Evolutionary conservation across 805 yeast genomes (phyloP).

Genomic region (Metschnikowia similis): DNA sequence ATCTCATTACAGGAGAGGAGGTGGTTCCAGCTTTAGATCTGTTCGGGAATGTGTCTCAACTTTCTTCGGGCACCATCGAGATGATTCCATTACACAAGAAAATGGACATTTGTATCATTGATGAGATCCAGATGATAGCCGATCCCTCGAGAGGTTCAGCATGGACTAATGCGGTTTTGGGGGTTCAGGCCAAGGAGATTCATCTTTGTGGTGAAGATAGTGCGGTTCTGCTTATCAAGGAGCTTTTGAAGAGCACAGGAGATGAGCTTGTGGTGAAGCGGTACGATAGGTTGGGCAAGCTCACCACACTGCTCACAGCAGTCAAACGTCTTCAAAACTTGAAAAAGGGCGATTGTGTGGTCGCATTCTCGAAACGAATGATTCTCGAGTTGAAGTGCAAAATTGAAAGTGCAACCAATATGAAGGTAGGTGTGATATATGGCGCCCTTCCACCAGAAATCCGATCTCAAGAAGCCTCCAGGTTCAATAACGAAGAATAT

Average conservation of each 20-base stretch:
- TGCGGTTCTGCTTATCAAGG: constrained; percentile 62
- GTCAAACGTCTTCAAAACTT: constrained; percentile 37
- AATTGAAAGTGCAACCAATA: constrained; percentile 59
- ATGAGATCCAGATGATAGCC: constrained; percentile 93
- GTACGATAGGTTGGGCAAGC: constrained; percentile 72
- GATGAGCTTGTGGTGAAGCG: constrained; percentile 69
- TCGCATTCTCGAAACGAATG: constrained; percentile 73
- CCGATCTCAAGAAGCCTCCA: constrained; percentile 74
- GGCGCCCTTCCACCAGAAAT: constrained; percentile 97
- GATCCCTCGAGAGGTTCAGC: constrained; percentile 83
- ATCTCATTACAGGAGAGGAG: constrained; percentile 94
- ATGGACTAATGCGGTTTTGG: constrained; percentile 89
- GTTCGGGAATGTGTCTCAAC: constrained; percentile 65
- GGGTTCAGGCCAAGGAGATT: constrained; percentile 78
- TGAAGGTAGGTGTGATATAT: constrained; percentile 82
- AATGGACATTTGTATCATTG: constrained; percentile 86
- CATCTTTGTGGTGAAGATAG: constrained; percentile 94
- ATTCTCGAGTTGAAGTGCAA: constrained; percentile 65
- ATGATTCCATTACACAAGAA: constrained; percentile 71
- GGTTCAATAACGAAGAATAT: constrained; percentile 73
- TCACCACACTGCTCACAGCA: constrained; percentile 46
- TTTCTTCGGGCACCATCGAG: constrained; percentile 88
- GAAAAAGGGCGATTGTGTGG: constrained; percentile 79
- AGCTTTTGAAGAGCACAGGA: constrained; percentile 65
- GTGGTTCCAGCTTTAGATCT: constrained; percentile 66